phyloP scores from a whole-genome alignment of 345 rosid species.

The Eucalyptus polyanthemos region DNA sequence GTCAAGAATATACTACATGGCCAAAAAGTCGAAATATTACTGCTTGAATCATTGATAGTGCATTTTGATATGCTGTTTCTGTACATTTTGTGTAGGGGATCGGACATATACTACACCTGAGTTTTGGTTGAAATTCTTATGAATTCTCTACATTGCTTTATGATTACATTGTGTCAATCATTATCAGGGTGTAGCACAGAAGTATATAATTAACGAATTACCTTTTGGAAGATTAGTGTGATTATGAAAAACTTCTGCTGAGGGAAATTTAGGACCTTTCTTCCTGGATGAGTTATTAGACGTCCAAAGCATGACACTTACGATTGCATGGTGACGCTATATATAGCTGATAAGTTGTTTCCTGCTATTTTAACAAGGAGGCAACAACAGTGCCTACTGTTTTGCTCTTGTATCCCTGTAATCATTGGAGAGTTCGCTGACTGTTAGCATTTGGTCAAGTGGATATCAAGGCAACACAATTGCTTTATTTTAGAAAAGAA shows the following conservation, averaged over 20 bases:
- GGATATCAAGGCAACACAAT: neutral
- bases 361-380: neutral
- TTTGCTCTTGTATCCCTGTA: neutral
- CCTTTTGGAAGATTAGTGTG: neutral
- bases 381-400: neutral
- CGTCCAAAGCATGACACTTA: neutral
- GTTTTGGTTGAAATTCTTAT: neutral
- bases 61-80: neutral
- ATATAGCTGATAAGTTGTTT: neutral
- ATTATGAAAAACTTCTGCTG: neutral
- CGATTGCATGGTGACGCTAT: neutral
- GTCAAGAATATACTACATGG: neutral
- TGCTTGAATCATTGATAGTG: neutral
- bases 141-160: neutral
- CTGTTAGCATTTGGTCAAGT: neutral
- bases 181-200: neutral
- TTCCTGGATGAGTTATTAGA: neutral
- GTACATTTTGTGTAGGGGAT: neutral
- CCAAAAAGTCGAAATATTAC: neutral
- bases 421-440: neutral
- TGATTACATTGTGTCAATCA: neutral
- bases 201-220: no score
- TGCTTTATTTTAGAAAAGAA: neutral
- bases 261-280: neutral
- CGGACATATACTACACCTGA: neutral